Base-by-base conservation (phyloP, 371 early-diverging fungal genomes). In the Dichotomocladium elegans region DNA sequence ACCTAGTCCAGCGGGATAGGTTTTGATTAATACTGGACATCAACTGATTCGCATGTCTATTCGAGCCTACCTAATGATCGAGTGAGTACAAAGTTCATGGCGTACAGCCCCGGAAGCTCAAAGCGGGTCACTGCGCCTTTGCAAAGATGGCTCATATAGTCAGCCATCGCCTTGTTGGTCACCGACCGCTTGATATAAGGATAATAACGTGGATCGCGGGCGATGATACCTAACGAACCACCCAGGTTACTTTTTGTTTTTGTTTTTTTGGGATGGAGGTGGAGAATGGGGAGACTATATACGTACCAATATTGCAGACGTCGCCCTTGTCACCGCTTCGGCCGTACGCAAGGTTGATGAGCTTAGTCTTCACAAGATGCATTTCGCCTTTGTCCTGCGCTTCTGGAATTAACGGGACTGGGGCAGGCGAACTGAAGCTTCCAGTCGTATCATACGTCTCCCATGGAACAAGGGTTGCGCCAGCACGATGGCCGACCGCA, bases 321-420 rank as follows among this genome's bases (percentile, higher is more conserved):
- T 89, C 87, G 21, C 89, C 89, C 56, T 89, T 89, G 56, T 89
- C 89, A 14, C 89, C 89, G 54, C 87, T 86, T 15, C 89, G 74
- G 2, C 83, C 89, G 63, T 79, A 80, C 14, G 86, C 85, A 12
- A 89, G 54, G 17, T 78, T 66, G 53, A 89, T 82, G 47, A 89
- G 62, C 4, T 76, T 77, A 1, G 74, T 68, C 55, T 79, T 75
- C n/a, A 63, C 58, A 24, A 68, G 51, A 4, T 56, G 54, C 1
- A 43, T 41, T 25, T 64, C 30, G 28, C 24, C 26, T n/a, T 52
- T 41, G 5, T 44, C 45, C 8, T 64, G 41, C 14, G 74, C 73
- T 12, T 71, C 61, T 21, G 70, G 55, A 29, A 64, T 58, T 7
- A 43, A 15, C 4, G 71, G 63, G 2, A 69, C 65, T 33, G 67